These are phyloP conservation scores for Picochlorum sp. DNA, from an alignment of 139 green algal species.

Conservation along the genomic window DNA sequence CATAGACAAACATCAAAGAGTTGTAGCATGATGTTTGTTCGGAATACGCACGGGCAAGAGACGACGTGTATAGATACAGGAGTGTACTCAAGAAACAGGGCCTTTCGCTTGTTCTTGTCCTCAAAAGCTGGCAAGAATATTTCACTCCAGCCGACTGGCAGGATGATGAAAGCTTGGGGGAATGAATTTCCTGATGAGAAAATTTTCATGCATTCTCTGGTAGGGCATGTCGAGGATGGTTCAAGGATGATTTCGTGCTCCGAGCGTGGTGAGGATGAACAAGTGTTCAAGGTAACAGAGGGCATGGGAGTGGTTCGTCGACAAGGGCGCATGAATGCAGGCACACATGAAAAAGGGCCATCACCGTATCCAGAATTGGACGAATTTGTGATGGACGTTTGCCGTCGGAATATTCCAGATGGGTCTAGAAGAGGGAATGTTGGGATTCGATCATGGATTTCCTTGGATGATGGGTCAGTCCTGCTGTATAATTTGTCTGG, in stretches of 20 bases:
- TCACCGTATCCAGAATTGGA: conserved; percentile 41
- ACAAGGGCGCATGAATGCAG: too few species aligned
- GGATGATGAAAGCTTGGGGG: conserved; percentile 19
- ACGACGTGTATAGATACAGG: conserved; percentile 37
- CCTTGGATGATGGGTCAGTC: conserved; percentile 7
- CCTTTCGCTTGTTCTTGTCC: conserved; percentile 58
- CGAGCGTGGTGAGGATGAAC: neutral
- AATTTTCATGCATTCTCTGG: conserved; percentile 11
- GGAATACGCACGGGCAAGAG: conserved; percentile 11
- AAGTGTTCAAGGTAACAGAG: too few species aligned
- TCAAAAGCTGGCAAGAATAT: conserved; percentile 49
- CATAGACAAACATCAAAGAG: neutral
- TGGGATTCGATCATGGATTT: conserved; percentile 39
- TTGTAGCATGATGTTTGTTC: conserved; percentile 12
- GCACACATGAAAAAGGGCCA: conserved; percentile 4
- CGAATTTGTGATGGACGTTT: conserved; percentile 39
- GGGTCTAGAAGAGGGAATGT: conserved; percentile 6
- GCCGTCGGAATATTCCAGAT: neutral
- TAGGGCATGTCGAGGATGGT: conserved; percentile 17
- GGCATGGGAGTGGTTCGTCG: too few species aligned
- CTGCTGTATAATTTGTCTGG: conserved; percentile 39
- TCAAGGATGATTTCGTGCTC: conserved; percentile 29
- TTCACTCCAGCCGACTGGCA: conserved; percentile 30
- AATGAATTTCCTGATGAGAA: neutral
- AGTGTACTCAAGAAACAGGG: conserved; percentile 71